These are phyloP conservation scores for Cucurbita ficifolia DNA, from an alignment of 306 rosid species.

Conservation along the genomic window DNA sequence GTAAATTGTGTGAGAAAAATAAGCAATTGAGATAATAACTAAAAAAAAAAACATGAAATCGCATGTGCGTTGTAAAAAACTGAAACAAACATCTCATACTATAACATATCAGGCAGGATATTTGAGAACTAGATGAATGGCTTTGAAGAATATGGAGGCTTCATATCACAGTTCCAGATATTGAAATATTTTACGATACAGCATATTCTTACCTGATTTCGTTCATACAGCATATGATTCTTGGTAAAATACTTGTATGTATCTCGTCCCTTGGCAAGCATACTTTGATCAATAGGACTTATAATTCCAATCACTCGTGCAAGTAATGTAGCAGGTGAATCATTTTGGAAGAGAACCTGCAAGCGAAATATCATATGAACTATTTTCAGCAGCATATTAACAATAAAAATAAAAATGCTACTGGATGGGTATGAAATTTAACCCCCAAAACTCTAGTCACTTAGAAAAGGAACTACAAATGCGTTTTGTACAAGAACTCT, in stretches of 20 bases:
- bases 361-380: slow-evolving; percentile 14
- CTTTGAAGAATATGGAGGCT: slow-evolving; percentile 5
- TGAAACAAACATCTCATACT: neutral
- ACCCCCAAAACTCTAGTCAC: neutral
- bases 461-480: neutral
- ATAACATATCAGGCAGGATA: neutral
- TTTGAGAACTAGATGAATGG: neutral
- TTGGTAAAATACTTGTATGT: slow-evolving; percentile 80
- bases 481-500: neutral
- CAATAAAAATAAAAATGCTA: slow-evolving; percentile 4
- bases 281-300: slow-evolving; percentile 64
- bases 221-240: slow-evolving; percentile 96
- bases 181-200: no score
- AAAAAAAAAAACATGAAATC: neutral
- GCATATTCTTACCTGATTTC: slow-evolving; percentile 57
- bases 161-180: neutral
- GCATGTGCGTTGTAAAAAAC: neutral
- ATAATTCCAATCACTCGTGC: slow-evolving; percentile 89
- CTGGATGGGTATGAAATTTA: neutral
- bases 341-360: slow-evolving; percentile 92
- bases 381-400: slow-evolving; percentile 3
- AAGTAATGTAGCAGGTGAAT: slow-evolving; percentile 91
- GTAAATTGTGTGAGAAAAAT: neutral
- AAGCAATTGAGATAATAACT: no score
- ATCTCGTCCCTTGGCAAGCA: slow-evolving; percentile 94